These are phyloP conservation scores for Populus nigra DNA, from an alignment of 345 rosid genomes.

Conservation along the genomic window DNA sequence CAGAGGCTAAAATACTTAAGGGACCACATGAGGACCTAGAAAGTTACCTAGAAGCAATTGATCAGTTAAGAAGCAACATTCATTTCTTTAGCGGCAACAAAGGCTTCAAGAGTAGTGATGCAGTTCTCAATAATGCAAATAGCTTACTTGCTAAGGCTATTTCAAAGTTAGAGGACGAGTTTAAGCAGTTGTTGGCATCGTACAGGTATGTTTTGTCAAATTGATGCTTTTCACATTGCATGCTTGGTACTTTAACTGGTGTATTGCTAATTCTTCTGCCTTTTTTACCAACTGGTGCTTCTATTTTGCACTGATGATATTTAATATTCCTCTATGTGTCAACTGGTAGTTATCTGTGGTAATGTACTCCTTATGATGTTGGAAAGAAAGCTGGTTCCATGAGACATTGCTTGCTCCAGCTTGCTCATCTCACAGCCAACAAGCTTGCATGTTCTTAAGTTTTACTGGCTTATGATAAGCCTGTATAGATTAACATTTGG, in stretches of 20 bases:
- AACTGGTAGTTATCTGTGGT: neutral
- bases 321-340: neutral
- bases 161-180: constrained; percentile 92
- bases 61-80: constrained; percentile 74
- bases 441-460: neutral
- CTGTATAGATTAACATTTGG: neutral
- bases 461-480: neutral
- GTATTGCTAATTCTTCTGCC: neutral
- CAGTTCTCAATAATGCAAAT: constrained; percentile 63
- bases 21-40: constrained; percentile 96
- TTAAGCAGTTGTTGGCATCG: constrained; percentile 67
- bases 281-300: neutral
- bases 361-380: neutral
- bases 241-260: neutral
- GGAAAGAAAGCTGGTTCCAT: neutral
- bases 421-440: neutral
- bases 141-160: constrained; percentile 83
- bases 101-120: constrained; percentile 71
- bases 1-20: constrained; percentile 85
- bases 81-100: constrained; percentile 63
- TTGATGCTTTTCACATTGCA: neutral
- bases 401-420: neutral
- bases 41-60: constrained; percentile 83
- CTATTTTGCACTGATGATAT: neutral
- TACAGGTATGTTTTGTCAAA: constrained; percentile 59